Evolutionary conservation across 2,329 filamentous ascomycete genomes (phyloP).

Genomic region (Penicillium sp.): DNA sequence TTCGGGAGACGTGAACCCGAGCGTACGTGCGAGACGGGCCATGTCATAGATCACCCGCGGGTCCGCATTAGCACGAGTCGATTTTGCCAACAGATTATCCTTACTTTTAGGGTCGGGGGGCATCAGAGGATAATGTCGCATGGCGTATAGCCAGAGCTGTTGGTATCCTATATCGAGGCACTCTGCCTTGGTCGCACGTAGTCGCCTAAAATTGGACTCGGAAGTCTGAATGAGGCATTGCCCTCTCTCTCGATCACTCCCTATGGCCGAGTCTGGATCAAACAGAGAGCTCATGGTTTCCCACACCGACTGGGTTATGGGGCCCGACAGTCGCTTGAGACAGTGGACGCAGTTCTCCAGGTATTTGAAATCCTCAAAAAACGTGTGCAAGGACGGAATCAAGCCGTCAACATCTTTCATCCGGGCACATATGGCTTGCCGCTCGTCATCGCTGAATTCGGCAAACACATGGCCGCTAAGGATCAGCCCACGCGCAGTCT

Average conservation of each 20-base stretch:
- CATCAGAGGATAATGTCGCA: neutral
- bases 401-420: conserved; percentile 8
- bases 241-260: neutral
- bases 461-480: conserved; percentile 12
- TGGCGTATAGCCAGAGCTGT: neutral
- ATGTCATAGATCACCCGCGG: conserved; percentile 21
- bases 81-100: neutral
- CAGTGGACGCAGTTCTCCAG: conserved; percentile 17
- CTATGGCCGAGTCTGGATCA: neutral
- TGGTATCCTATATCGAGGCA: neutral
- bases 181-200: neutral
- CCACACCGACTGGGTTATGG: neutral
- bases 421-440: conserved; percentile 10
- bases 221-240: neutral
- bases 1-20: conserved; percentile 24
- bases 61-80: conserved; percentile 18
- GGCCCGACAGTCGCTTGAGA: conserved; percentile 11
- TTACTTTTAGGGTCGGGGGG: neutral
- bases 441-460: conserved; percentile 10
- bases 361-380: conserved; percentile 21
- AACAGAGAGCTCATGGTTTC: neutral
- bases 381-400: conserved; percentile 18
- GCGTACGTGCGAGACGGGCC: conserved; percentile 20
- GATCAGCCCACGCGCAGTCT: conserved; percentile 6
- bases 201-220: neutral